Conservation (phyloP, 257 asterid genomes). For the Solanum rostratum region DNA sequence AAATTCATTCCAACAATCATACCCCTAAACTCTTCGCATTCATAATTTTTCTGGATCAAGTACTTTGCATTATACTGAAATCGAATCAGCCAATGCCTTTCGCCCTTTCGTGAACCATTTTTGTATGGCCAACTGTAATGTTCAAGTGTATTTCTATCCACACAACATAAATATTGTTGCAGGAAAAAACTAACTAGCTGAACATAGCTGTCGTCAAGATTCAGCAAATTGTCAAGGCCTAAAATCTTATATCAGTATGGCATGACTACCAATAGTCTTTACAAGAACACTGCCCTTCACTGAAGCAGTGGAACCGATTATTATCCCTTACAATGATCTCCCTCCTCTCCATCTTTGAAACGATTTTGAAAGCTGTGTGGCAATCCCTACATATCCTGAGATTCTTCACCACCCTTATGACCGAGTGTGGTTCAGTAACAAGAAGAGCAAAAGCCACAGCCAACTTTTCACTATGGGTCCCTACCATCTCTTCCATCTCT, state of each 20-base stretch:
- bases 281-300: constrained; percentile 50
- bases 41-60: background rate
- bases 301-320: constrained; percentile 48
- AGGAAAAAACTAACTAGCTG: background rate
- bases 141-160: background rate
- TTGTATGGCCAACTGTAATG: no score
- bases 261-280: constrained; percentile 50
- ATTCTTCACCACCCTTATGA: constrained; percentile 53
- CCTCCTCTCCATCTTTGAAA: constrained; percentile 37
- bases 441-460: constrained; percentile 53
- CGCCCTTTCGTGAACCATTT: background rate
- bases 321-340: constrained; percentile 56
- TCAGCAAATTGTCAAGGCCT: background rate
- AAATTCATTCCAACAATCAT: no score
- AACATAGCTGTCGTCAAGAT: background rate
- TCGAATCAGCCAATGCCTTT: background rate
- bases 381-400: constrained; percentile 63
- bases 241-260: background rate
- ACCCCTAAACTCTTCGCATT: background rate
- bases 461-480: constrained; percentile 51
- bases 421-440: constrained; percentile 28
- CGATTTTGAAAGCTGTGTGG: constrained; percentile 48
- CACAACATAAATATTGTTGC: background rate
- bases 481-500: constrained; percentile 59
- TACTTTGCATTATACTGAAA: background rate